A percentile compares a stretch with the other conserved stretches of the same genome.
Evolutionary conservation across 495 filamentous ascomycete species (phyloP).

Genomic region (Bacidia rubella): DNA sequence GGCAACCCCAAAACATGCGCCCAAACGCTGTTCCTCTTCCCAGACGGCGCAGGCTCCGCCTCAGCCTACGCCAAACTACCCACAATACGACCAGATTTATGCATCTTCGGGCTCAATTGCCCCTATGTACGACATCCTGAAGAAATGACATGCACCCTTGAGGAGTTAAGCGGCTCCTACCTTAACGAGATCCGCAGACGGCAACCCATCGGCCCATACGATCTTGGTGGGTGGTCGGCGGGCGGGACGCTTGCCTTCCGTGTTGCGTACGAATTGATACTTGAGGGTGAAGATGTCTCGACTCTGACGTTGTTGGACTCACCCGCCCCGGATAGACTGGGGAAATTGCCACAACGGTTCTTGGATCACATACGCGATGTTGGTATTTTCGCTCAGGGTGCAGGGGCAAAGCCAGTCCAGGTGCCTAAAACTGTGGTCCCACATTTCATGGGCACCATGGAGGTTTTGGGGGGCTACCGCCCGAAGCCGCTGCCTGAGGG

Average conservation of each 20-base stretch:
- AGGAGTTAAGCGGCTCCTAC: conserved; percentile 39
- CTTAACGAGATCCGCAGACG: conserved; percentile 48
- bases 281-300: conserved; percentile 21
- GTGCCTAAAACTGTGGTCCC: conserved; percentile 24
- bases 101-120: conserved; percentile 47
- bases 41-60: conserved; percentile 63
- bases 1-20: conserved; percentile 40
- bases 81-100: conserved; percentile 26
- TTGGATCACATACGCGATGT: conserved; percentile 22
- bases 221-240: conserved; percentile 44
- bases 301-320: conserved; percentile 28
- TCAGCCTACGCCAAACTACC: conserved; percentile 47
- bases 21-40: conserved; percentile 60
- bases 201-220: conserved; percentile 54
- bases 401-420: neutral
- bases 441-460: conserved; percentile 25
- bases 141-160: conserved; percentile 38
- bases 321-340: conserved; percentile 22
- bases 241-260: conserved; percentile 35
- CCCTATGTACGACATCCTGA: conserved; percentile 47
- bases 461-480: conserved; percentile 22
- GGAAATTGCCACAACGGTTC: conserved; percentile 24
- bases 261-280: conserved; percentile 21
- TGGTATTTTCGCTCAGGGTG: conserved; percentile 18
- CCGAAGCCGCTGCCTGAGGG: neutral